These are phyloP conservation scores for Fusarium gaditjirri DNA, from an alignment of 2,329 filamentous ascomycete genomes.

Conservation along the genomic window DNA sequence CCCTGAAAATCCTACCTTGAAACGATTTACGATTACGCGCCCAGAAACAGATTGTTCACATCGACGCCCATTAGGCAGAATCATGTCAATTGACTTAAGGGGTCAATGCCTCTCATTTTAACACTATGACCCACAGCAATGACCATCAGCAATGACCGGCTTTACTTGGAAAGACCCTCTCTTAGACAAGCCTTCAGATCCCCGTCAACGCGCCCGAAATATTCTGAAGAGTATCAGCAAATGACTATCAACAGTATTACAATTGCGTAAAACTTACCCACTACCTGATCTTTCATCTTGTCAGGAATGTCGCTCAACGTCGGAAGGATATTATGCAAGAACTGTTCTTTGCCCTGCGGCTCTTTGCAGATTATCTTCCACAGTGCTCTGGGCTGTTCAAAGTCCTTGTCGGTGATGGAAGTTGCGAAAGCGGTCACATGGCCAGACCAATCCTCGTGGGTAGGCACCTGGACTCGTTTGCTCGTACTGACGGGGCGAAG, in stretches of 20 bases:
- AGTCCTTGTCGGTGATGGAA: slow-evolving; percentile 29
- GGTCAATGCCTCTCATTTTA: too few species aligned
- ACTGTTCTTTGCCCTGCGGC: slow-evolving; percentile 27
- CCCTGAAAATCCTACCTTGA: too few species aligned
- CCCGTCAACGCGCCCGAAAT: slow-evolving; percentile 7
- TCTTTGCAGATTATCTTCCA: slow-evolving; percentile 41
- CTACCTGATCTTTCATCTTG: slow-evolving; percentile 12
- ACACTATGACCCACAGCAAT: too few species aligned
- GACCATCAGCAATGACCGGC: too few species aligned
- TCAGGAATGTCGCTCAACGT: slow-evolving; percentile 30
- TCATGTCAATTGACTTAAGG: too few species aligned
- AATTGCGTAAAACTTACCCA: not conserved
- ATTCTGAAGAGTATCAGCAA: not conserved
- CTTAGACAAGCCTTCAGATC: not conserved
- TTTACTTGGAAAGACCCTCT: too few species aligned
- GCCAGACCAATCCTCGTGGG: slow-evolving; percentile 37
- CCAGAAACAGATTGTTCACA: not conserved
- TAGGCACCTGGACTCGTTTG: slow-evolving; percentile 35
- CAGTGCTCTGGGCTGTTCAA: slow-evolving; percentile 35
- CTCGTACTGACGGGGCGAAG: slow-evolving; percentile 56
- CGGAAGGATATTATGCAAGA: slow-evolving; percentile 36
- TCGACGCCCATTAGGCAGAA: too few species aligned
- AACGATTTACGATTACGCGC: not conserved
- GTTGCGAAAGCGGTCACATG: slow-evolving; percentile 34
- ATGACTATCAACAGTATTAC: too few species aligned